These are phyloP conservation scores for Hanseniaspora occidentalis DNA, from an alignment of 805 yeast species.

Conservation along the genomic window DNA sequence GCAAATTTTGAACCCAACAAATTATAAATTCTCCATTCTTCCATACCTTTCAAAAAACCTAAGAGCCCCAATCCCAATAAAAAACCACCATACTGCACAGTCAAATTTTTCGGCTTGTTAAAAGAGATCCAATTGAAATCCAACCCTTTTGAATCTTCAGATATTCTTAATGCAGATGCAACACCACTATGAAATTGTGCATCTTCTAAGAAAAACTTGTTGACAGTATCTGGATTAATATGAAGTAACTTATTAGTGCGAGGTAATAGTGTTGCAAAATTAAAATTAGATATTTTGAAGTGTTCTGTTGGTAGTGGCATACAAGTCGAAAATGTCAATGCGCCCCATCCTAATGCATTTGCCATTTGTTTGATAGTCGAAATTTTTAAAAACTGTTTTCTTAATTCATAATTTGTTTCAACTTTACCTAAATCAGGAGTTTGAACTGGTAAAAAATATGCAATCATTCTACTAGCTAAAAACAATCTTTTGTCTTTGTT, in stretches of 20 bases:
- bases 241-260: conserved; percentile 49
- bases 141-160: conserved; percentile 37
- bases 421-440: neutral
- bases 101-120: conserved; percentile 58
- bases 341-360: neutral
- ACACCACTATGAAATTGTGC: conserved; percentile 90
- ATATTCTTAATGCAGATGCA: conserved; percentile 69
- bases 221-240: conserved; percentile 37
- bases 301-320: conserved; percentile 76
- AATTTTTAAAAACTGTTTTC: conserved; percentile 4
- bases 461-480: neutral
- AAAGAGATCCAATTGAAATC: conserved; percentile 84
- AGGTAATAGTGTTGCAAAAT: conserved; percentile 59
- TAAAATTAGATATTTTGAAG: conserved; percentile 65
- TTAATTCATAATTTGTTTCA: neutral
- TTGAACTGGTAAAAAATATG: neutral
- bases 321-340: conserved; percentile 22
- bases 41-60: conserved; percentile 72
- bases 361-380: conserved; percentile 7
- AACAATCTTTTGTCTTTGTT: neutral
- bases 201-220: conserved; percentile 50
- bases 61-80: conserved; percentile 83
- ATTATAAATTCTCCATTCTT: conserved; percentile 94
- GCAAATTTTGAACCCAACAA: conserved; percentile 83
- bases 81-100: conserved; percentile 89